These are phyloP conservation scores for Saprolegnia diclina DNA, from an alignment of 352 stramenopile genomes.

Conservation along the genomic window DNA sequence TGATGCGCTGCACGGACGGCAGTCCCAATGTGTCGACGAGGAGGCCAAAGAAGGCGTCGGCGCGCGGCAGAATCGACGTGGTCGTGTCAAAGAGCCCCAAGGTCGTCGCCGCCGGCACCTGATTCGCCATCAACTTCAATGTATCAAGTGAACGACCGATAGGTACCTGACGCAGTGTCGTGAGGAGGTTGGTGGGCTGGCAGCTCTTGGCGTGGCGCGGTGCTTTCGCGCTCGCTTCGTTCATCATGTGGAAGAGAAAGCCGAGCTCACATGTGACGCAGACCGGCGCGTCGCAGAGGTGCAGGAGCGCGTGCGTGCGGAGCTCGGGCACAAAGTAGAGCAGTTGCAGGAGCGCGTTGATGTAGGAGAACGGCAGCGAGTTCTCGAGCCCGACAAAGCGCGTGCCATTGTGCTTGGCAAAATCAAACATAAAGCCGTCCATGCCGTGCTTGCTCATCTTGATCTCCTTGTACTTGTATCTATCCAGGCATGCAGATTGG, in stretches of 20 bases:
- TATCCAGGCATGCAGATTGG: neutral
- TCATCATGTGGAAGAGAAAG: constrained; percentile 30
- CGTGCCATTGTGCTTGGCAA: constrained; percentile 27
- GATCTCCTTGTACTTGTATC: constrained; percentile 29
- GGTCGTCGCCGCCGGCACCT: constrained; percentile 14
- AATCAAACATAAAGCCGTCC: constrained; percentile 28
- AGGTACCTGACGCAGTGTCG: constrained; percentile 19
- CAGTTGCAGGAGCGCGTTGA: constrained; percentile 26
- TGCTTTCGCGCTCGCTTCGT: constrained; percentile 9
- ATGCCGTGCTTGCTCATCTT: constrained; percentile 27
- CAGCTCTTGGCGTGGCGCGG: constrained; percentile 15
- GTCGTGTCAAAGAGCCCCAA: constrained; percentile 24
- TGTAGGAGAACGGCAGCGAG: constrained; percentile 26
- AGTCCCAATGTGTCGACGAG: neutral
- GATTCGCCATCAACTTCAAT: neutral
- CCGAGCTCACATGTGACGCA: constrained; percentile 25
- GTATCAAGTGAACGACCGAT: no score
- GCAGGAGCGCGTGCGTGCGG: neutral
- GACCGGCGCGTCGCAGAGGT: constrained; percentile 12
- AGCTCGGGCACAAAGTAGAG: constrained; percentile 25
- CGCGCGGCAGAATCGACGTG: constrained; percentile 15
- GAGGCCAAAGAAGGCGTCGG: constrained; percentile 15
- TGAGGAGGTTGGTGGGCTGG: constrained; percentile 25
- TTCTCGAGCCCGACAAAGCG: constrained; percentile 26
- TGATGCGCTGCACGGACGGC: neutral